Evolutionary conservation across 345 rosid genomes (phyloP).

Genomic region (Pseudoturritis turrita): DNA sequence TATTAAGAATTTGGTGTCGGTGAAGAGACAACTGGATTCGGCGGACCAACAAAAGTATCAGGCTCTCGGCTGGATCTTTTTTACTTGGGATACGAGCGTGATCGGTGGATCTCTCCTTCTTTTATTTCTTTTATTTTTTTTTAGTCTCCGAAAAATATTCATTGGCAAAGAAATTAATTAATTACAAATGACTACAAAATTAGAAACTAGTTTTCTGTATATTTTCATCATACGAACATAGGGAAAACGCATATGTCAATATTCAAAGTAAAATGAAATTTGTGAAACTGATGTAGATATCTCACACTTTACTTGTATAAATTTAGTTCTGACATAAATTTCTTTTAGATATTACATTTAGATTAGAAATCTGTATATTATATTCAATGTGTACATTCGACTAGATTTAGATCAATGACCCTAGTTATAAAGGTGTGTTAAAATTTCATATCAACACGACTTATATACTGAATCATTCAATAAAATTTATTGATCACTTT

Average conservation of each 20-base stretch:
- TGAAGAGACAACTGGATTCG: constrained; percentile 25
- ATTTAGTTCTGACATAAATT: background rate
- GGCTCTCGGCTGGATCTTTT: background rate
- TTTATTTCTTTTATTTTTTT: background rate
- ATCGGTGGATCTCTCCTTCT: constrained; percentile 12
- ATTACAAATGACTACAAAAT: no score
- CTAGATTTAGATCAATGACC: background rate
- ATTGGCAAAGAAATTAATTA: no score
- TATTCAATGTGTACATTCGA: background rate
- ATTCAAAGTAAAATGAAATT: background rate
- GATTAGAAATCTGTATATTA: background rate
- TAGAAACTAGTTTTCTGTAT: no score
- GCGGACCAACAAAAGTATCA: constrained; percentile 22
- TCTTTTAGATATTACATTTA: no score
- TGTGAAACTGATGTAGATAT: background rate
- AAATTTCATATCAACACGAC: background rate
- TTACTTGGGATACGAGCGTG: constrained; percentile 5
- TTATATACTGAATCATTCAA: background rate
- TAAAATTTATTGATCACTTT: background rate
- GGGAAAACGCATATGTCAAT: no score
- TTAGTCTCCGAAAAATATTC: no score
- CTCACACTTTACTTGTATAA: background rate
- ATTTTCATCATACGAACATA: no score
- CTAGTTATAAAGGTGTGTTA: background rate
- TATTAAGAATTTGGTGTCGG: constrained; percentile 18